phyloP scores from a whole-genome alignment of 305 asterid genomes.

The Fraxinus xanthoxyloides region DNA sequence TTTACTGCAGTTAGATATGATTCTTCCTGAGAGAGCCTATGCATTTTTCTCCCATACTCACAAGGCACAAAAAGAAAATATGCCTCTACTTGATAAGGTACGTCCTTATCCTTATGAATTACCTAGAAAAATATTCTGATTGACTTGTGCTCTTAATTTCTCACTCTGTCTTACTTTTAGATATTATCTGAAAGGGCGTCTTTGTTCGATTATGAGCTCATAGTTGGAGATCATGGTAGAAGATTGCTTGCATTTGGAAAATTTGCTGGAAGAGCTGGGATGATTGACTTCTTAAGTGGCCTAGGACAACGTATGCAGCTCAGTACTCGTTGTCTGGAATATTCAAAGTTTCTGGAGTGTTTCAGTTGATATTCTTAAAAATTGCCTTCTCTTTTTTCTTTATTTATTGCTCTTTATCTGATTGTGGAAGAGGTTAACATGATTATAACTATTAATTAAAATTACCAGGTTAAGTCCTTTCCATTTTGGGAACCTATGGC shows the following conservation, averaged over 20 bases:
- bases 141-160: conserved; percentile 3
- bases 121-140: not conserved
- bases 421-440: not conserved
- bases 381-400: not conserved
- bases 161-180: conserved; percentile 35
- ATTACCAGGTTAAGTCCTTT: not conserved
- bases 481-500: not conserved
- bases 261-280: conserved; percentile 95
- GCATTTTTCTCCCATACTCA: conserved; percentile 96
- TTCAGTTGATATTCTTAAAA: not conserved
- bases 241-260: conserved; percentile 87
- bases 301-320: conserved; percentile 68
- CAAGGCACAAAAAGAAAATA: conserved; percentile 89
- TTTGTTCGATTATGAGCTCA: conserved; percentile 90
- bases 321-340: not conserved
- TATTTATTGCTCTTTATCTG: not conserved
- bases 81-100: conserved; percentile 98
- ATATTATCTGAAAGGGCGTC: conserved; percentile 75
- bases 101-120: conserved; percentile 19
- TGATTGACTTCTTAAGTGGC: conserved; percentile 81
- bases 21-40: conserved; percentile 79
- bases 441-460: not conserved
- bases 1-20: conserved; percentile 83
- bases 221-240: conserved; percentile 79
- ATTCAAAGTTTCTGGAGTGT: not conserved